Evolutionary conservation across 805 yeast genomes (phyloP).

Genomic region (Barnettozyma vustinii): DNA sequence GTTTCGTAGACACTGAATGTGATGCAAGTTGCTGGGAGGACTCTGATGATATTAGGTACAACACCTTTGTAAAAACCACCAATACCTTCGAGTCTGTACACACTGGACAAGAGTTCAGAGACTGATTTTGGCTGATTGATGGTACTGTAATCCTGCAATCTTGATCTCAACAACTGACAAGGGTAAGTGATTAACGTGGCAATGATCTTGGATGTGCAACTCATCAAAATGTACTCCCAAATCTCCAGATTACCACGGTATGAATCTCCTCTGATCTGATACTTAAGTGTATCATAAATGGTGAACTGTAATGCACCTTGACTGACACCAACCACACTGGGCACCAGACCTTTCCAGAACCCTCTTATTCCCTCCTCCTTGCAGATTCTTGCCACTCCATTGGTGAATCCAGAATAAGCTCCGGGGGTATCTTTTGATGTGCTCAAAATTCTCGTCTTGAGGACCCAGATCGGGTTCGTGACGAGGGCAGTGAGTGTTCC

Average conservation of each 20-base stretch:
- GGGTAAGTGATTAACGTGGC: constrained; percentile 76
- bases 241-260: constrained; percentile 34
- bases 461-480: constrained; percentile 94
- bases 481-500: constrained; percentile 70
- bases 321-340: constrained; percentile 74
- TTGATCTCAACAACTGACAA: constrained; percentile 71
- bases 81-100: constrained; percentile 49
- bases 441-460: constrained; percentile 70
- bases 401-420: constrained; percentile 52
- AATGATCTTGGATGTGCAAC: constrained; percentile 62
- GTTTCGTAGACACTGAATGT: constrained; percentile 84
- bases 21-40: constrained; percentile 88
- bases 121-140: constrained; percentile 24
- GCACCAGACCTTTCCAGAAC: constrained; percentile 69
- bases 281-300: constrained; percentile 74
- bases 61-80: constrained; percentile 81
- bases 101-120: constrained; percentile 29
- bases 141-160: constrained; percentile 54
- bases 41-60: constrained; percentile 70
- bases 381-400: constrained; percentile 48
- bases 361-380: constrained; percentile 52
- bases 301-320: constrained; percentile 90
- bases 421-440: constrained; percentile 34
- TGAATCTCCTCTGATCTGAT: constrained; percentile 23
- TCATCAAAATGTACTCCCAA: constrained; percentile 55